Percentiles rank a stretch among this genome's conserved stretches.
Conservation (phyloP, 1,139 yeast genomes). For the Yamadazyma trypodendri region DNA sequence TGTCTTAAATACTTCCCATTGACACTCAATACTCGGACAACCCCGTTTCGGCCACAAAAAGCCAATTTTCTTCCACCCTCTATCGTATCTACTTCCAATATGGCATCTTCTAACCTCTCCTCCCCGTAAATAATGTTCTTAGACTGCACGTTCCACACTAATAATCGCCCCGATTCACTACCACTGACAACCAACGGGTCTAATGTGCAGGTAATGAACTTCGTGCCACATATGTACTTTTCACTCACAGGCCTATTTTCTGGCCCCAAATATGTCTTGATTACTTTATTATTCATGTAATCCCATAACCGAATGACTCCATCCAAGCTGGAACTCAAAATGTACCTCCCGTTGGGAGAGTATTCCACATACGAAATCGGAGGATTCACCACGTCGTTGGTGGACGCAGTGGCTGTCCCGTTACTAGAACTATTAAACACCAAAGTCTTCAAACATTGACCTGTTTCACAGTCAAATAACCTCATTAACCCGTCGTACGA, state of each 20-base stretch:
- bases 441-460: constrained; percentile 88
- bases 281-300: constrained; percentile 71
- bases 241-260: constrained; percentile 36
- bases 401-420: constrained; percentile 60
- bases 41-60: constrained; percentile 32
- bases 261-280: constrained; percentile 63
- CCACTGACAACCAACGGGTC: constrained; percentile 61
- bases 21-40: constrained; percentile 1
- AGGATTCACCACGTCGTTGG: constrained; percentile 46
- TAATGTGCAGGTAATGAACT: constrained; percentile 36
- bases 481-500: constrained; percentile 91
- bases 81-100: constrained; percentile 47
- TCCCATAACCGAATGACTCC: constrained; percentile 81
- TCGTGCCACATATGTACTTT: constrained; percentile 49
- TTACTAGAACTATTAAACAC: constrained; percentile 66
- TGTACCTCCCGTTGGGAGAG: constrained; percentile 80
- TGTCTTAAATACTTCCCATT: neutral
- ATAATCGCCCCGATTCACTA: constrained; percentile 56
- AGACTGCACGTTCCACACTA: constrained; percentile 75
- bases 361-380: constrained; percentile 75
- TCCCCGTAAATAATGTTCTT: constrained; percentile 49
- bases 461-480: constrained; percentile 82
- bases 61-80: constrained; percentile 40
- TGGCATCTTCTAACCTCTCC: constrained; percentile 27
- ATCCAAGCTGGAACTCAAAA: constrained; percentile 78